Evolutionary conservation across 805 yeast species (phyloP).

Genomic region (Priceomyces fermenticarens): DNA sequence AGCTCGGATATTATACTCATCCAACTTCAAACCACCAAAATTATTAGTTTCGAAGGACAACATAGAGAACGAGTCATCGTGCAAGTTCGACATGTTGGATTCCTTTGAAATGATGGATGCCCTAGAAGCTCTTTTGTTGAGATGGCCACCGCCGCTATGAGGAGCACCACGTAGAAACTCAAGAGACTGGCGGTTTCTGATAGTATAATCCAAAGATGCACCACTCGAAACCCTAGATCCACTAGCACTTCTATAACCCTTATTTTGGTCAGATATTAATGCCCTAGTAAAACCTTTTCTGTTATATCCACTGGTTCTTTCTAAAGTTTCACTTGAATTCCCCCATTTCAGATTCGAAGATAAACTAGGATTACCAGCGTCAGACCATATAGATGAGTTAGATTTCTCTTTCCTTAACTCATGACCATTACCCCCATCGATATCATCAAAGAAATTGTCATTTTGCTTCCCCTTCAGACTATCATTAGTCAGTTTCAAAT

Average conservation of each 20-base stretch:
- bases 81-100: constrained; percentile 16
- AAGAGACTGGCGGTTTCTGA: constrained; percentile 25
- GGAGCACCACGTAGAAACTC: constrained; percentile 17
- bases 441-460: background rate
- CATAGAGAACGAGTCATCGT: constrained; percentile 31
- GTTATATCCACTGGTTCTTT: constrained; percentile 9
- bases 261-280: constrained; percentile 27
- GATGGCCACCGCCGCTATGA: constrained; percentile 2
- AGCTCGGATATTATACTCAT: constrained; percentile 13
- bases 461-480: background rate
- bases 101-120: constrained; percentile 32
- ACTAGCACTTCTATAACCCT: constrained; percentile 17
- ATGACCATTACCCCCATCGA: background rate
- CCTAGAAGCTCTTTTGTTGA: constrained; percentile 32
- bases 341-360: constrained; percentile 31
- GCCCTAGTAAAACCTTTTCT: constrained; percentile 43
- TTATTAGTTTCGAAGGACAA: constrained; percentile 32
- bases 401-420: constrained; percentile 26
- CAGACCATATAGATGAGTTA: constrained; percentile 35
- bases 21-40: constrained; percentile 11
- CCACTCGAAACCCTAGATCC: constrained; percentile 7
- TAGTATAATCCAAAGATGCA: constrained; percentile 10
- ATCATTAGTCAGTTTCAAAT: constrained; percentile 25
- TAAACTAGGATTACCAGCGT: constrained; percentile 17
- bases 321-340: constrained; percentile 21